Evolutionary conservation across 2,329 filamentous ascomycete species (phyloP).

Genomic region (Helminthosporium solani): DNA sequence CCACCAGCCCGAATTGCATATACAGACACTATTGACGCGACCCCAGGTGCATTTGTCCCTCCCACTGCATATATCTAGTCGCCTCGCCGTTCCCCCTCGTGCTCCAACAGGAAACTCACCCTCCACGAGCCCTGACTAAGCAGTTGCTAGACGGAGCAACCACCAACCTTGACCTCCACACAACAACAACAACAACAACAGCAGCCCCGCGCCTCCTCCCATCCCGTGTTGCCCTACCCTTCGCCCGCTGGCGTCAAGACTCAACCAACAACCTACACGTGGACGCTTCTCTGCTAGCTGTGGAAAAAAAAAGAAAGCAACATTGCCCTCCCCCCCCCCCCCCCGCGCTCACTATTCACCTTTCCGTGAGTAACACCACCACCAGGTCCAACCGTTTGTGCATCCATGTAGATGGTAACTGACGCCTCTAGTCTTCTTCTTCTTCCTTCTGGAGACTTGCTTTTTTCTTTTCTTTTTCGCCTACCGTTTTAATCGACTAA

Average conservation of each 20-base stretch:
- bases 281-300: too few relatives aligned
- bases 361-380: conserved; percentile 3
- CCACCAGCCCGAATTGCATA: neutral
- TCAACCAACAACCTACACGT: conserved; percentile 7
- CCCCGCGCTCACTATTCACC: neutral
- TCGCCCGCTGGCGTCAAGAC: too few relatives aligned
- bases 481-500: neutral
- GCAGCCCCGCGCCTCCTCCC: conserved; percentile 13
- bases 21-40: neutral
- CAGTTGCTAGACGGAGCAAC: neutral
- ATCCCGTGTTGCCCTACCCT: neutral
- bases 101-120: conserved; percentile 1
- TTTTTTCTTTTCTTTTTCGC: too few relatives aligned
- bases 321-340: conserved; percentile 2
- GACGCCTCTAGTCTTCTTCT: neutral
- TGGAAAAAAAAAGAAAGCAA: too few relatives aligned
- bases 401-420: neutral
- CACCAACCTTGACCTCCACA: conserved; percentile 1
- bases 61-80: neutral
- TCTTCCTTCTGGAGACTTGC: neutral
- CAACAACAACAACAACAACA: neutral
- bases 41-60: neutral
- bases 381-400: too few relatives aligned
- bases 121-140: conserved; percentile 6
- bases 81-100: neutral